Percentiles rank a stretch among this genome's conserved stretches.
Evolutionary conservation across 2,329 filamentous ascomycete genomes (phyloP).

Genomic region (Neophaeococcomyces aloes): DNA sequence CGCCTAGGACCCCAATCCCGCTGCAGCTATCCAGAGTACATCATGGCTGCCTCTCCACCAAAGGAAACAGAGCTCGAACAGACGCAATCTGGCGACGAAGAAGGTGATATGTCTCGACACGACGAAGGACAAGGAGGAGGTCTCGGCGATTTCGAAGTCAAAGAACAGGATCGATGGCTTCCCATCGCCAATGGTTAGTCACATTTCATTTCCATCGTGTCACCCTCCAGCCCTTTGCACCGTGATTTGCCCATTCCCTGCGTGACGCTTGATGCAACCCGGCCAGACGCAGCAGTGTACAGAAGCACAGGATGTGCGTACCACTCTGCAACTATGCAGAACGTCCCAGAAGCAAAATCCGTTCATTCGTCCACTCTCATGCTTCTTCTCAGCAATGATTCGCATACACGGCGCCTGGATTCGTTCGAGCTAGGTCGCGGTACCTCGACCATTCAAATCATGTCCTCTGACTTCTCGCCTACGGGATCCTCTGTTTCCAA

Average conservation of each 20-base stretch:
- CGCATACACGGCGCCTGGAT: conserved; percentile 8
- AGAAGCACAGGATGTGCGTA: neutral
- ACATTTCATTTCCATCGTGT: conserved; percentile 30
- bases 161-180: conserved; percentile 98
- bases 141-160: conserved; percentile 92
- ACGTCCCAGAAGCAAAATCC: conserved; percentile 1
- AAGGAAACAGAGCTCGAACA: conserved; percentile 78
- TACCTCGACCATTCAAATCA: conserved; percentile 21
- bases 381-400: conserved; percentile 9
- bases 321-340: conserved; percentile 8
- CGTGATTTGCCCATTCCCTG: conserved; percentile 28
- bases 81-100: conserved; percentile 83
- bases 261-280: conserved; percentile 15
- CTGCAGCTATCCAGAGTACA: conserved; percentile 47
- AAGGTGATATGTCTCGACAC: conserved; percentile 74
- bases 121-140: conserved; percentile 60
- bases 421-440: conserved; percentile 10
- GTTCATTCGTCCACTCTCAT: conserved; percentile 8
- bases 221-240: conserved; percentile 35
- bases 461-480: conserved; percentile 19
- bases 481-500: conserved; percentile 15
- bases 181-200: conserved; percentile 99
- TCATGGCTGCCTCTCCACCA: conserved; percentile 92
- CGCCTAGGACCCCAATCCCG: conserved; percentile 14
- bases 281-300: conserved; percentile 3